phyloP scores from a whole-genome alignment of 2,329 filamentous ascomycete genomes.

The Byssochlamys sp. region DNA sequence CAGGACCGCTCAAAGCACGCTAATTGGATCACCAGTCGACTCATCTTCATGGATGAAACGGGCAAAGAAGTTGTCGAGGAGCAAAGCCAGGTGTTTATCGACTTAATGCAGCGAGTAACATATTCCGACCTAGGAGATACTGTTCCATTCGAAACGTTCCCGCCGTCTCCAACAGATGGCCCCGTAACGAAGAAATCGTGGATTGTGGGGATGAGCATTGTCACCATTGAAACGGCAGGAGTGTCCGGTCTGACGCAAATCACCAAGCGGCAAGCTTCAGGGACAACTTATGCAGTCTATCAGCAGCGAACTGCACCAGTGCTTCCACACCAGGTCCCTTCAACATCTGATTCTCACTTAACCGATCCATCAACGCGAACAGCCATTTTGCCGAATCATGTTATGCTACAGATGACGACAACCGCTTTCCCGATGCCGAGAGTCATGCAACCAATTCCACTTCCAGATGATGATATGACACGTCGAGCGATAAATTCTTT shows the following conservation, averaged over 20 bases:
- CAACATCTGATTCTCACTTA: slow-evolving; percentile 30
- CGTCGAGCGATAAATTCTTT: slow-evolving; percentile 69
- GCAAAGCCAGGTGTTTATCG: slow-evolving; percentile 83
- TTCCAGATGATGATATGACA: slow-evolving; percentile 63
- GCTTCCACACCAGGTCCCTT: slow-evolving; percentile 36
- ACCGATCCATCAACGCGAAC: slow-evolving; percentile 29
- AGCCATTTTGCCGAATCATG: slow-evolving; percentile 38
- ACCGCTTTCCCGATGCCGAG: slow-evolving; percentile 36
- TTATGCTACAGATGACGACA: slow-evolving; percentile 36
- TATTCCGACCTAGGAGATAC: slow-evolving; percentile 75
- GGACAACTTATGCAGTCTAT: slow-evolving; percentile 41
- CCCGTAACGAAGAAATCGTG: slow-evolving; percentile 39
- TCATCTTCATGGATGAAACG: slow-evolving; percentile 65
- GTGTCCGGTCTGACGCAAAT: slow-evolving; percentile 40
- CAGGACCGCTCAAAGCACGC: slow-evolving; percentile 76
- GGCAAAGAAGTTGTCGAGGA: slow-evolving; percentile 74
- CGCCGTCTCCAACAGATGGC: slow-evolving; percentile 32
- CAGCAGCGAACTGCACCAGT: slow-evolving; percentile 38
- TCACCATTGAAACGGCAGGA: slow-evolving; percentile 41
- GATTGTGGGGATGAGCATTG: slow-evolving; percentile 43
- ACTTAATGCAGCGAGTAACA: slow-evolving; percentile 84
- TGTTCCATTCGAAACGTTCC: slow-evolving; percentile 33
- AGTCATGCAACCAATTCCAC: slow-evolving; percentile 59
- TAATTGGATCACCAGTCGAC: slow-evolving; percentile 77
- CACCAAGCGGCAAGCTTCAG: slow-evolving; percentile 43